These are phyloP conservation scores for Samsoniella hepiali DNA, from an alignment of 2,329 filamentous ascomycete species.

Conservation along the genomic window DNA sequence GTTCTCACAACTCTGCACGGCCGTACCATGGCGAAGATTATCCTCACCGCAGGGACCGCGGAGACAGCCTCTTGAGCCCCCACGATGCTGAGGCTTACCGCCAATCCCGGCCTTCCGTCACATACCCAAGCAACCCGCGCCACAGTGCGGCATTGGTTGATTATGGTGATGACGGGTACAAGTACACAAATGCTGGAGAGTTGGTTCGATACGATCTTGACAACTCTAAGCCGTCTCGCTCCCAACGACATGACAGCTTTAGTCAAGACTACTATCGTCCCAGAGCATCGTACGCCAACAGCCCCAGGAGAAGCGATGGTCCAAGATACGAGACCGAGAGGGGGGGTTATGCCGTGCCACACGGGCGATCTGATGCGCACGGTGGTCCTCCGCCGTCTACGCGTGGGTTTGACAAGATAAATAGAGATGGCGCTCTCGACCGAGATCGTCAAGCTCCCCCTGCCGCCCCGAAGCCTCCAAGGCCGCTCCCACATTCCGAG, in stretches of 20 bases:
- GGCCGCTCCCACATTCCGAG: constrained; percentile 24
- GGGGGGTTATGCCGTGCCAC: constrained; percentile 34
- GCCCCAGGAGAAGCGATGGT: constrained; percentile 32
- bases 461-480: constrained; percentile 37
- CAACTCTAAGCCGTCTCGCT: constrained; percentile 42
- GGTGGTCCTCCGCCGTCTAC: constrained; percentile 65
- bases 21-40: constrained; percentile 52
- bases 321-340: constrained; percentile 1
- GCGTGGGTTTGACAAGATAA: constrained; percentile 68
- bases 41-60: constrained; percentile 47
- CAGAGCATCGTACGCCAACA: constrained; percentile 50
- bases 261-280: constrained; percentile 55
- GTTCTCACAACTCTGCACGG: constrained; percentile 46
- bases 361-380: constrained; percentile 37
- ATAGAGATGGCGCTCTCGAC: constrained; percentile 47
- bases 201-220: constrained; percentile 60
- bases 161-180: constrained; percentile 58
- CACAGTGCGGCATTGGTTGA: constrained; percentile 45
- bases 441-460: constrained; percentile 37
- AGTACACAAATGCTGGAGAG: constrained; percentile 62
- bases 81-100: constrained; percentile 46
- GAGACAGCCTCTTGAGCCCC: constrained; percentile 40
- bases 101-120: constrained; percentile 43
- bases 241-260: constrained; percentile 51
- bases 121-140: constrained; percentile 44